phyloP scores from a whole-genome alignment of 805 yeast genomes.

The Saccharomyces paradoxus region DNA sequence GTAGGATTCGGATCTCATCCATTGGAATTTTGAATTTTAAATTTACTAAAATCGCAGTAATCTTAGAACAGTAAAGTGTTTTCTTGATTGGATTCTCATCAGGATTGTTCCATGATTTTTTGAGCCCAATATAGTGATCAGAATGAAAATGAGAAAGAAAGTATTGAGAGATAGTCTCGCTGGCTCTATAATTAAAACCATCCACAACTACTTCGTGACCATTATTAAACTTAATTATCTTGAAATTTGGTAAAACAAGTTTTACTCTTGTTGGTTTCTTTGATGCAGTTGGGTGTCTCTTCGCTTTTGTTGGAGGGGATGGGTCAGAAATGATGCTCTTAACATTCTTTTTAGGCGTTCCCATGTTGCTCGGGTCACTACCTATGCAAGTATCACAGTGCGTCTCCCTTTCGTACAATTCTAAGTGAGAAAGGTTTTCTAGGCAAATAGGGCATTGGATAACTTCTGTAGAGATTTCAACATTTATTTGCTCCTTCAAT shows the following conservation, averaged over 20 bases:
- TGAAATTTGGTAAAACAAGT: slow-evolving; percentile 44
- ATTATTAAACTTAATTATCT: slow-evolving; percentile 38
- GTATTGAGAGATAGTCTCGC: slow-evolving; percentile 42
- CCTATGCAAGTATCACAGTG: slow-evolving; percentile 52
- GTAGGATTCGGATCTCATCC: slow-evolving; percentile 34
- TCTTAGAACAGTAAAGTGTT: slow-evolving; percentile 59
- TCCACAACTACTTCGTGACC: slow-evolving; percentile 47
- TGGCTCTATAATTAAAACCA: slow-evolving; percentile 43
- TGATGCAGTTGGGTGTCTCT: slow-evolving; percentile 8
- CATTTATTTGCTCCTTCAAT: not conserved
- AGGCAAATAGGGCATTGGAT: slow-evolving; percentile 48
- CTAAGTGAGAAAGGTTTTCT: slow-evolving; percentile 32
- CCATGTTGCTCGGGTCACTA: not conserved
- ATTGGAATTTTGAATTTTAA: slow-evolving; percentile 44
- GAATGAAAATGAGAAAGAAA: slow-evolving; percentile 81
- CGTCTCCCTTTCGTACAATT: slow-evolving; percentile 36
- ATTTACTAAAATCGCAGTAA: slow-evolving; percentile 53
- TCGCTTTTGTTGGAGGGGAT: slow-evolving; percentile 9
- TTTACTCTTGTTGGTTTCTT: slow-evolving; percentile 10
- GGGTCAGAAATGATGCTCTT: slow-evolving; percentile 2
- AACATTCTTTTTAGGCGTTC: not conserved
- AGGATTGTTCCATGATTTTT: slow-evolving; percentile 55
- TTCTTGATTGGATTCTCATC: slow-evolving; percentile 34
- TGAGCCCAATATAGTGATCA: slow-evolving; percentile 87
- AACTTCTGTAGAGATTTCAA: slow-evolving; percentile 1